Base-by-base conservation (phyloP, 768 basidiomycete genomes). In the Suillus brevipes region DNA sequence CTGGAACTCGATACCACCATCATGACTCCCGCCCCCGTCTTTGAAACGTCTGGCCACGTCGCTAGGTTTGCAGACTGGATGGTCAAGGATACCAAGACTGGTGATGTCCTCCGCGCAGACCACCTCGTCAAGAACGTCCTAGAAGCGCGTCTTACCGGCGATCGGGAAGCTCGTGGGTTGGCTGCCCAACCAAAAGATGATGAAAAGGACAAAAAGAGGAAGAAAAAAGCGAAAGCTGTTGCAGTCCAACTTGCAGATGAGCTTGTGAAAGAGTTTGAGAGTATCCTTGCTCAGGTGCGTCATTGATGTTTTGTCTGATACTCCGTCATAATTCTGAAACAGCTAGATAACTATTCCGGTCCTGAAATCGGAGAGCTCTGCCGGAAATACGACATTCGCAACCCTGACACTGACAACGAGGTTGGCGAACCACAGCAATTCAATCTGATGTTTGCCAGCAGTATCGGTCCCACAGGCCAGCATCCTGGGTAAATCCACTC, bases 31-130 rank as follows among this genome's bases (percentile, higher is more conserved):
- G 86, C 92, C 3, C 82, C 95, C 14, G 96, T 99, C 12, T 96
- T 99, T 74, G 96, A 97, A 78, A 89, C 97, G 0, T 98, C 95
- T 40, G 96, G 97, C 36, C 97, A 99, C 79, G 97, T 99, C 66
- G 96, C 95, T 50, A 88, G 96, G 69, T 99, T 99, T 74, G 94
- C 97, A 6, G 97, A 99, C 75, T 99, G 96, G 97, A 99, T 98
- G 97, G 93, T 94, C 73, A 97, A 97, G 81, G 97, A 99, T 71
- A 81, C 82, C 31, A 89, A 93, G 81, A 96, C 92, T n/a, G 95
- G 95, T 53, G 95, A 99, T 72, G 96, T 99, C 57, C 88, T 97
- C 71, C 90, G 97, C 53, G 97, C 97, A 31, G 96, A 99, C 77
- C 97, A 98, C 78, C 86, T 99, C 20, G 95, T 98, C 67, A 95